phyloP scores from a whole-genome alignment of 805 yeast species.

The Ogataea henricii region DNA sequence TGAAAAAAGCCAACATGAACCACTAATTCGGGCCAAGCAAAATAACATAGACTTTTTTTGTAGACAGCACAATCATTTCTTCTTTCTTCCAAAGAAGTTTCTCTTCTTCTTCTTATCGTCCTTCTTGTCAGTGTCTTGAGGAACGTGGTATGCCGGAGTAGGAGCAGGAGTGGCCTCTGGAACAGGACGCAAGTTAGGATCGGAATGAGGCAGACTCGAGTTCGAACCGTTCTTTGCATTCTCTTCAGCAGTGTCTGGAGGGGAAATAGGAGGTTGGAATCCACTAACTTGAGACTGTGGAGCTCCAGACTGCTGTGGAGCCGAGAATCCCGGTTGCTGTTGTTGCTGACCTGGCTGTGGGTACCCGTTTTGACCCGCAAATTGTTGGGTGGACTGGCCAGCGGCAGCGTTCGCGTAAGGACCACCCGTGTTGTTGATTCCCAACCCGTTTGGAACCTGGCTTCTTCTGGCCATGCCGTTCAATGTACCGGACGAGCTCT shows the following conservation, averaged over 20 bases:
- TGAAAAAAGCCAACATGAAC: background rate
- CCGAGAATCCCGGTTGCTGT: constrained; percentile 9
- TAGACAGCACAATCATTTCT: constrained; percentile 28
- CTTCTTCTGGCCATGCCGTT: constrained; percentile 22
- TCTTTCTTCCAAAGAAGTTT: constrained; percentile 77
- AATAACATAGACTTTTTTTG: background rate
- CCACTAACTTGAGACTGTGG: constrained; percentile 4
- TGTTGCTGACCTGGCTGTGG: constrained; percentile 9
- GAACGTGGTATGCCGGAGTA: constrained; percentile 58
- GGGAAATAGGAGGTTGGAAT: constrained; percentile 5
- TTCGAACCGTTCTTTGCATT: constrained; percentile 10
- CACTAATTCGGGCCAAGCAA: background rate
- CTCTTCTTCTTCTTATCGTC: constrained; percentile 55
- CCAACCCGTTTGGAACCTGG: constrained; percentile 25
- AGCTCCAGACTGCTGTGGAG: constrained; percentile 9
- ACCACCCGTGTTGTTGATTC: constrained; percentile 19
- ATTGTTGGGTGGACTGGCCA: constrained; percentile 8
- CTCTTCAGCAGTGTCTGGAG: constrained; percentile 8
- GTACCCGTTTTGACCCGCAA: constrained; percentile 14
- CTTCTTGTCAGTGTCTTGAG: constrained; percentile 29
- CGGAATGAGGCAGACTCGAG: constrained; percentile 14
- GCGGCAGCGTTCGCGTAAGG: constrained; percentile 9
- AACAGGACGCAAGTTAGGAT: constrained; percentile 21
- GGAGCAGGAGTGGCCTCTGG: constrained; percentile 38
- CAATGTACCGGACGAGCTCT: constrained; percentile 22